Conservation (phyloP, 1,139 yeast species). For the Pichia sp. region DNA sequence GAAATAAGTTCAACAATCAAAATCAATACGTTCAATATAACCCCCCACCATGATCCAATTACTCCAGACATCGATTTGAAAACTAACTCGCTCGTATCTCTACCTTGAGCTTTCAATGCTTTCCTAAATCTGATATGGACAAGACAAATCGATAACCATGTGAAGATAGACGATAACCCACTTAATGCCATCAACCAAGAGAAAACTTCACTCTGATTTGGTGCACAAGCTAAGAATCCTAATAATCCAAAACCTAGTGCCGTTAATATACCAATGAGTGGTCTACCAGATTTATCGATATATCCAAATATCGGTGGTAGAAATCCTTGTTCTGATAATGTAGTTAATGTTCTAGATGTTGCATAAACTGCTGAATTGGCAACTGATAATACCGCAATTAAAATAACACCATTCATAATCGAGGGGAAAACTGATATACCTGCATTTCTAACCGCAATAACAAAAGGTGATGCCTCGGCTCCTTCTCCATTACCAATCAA, state of each 20-base stretch:
- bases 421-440: slow-evolving; percentile 52
- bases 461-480: slow-evolving; percentile 62
- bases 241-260: slow-evolving; percentile 55
- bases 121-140: slow-evolving; percentile 69
- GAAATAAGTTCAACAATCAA: slow-evolving; percentile 63
- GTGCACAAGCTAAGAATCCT: slow-evolving; percentile 60
- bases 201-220: slow-evolving; percentile 49
- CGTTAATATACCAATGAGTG: slow-evolving; percentile 50
- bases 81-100: slow-evolving; percentile 55
- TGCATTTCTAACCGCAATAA: slow-evolving; percentile 54
- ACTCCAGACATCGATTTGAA: slow-evolving; percentile 60
- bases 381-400: slow-evolving; percentile 56
- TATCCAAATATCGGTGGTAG: slow-evolving; percentile 66
- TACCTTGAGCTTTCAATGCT: slow-evolving; percentile 57
- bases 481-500: slow-evolving; percentile 41
- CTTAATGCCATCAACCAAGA: slow-evolving; percentile 77
- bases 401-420: slow-evolving; percentile 59
- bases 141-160: slow-evolving; percentile 72
- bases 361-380: slow-evolving; percentile 71
- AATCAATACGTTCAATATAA: slow-evolving; percentile 49
- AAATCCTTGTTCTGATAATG: slow-evolving; percentile 71
- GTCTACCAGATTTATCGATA: slow-evolving; percentile 64
- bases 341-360: slow-evolving; percentile 68
- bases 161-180: slow-evolving; percentile 74
- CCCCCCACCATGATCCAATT: slow-evolving; percentile 59